These are phyloP conservation scores for Piedraia hortae DNA, from an alignment of 2,329 filamentous ascomycete species.

Conservation along the genomic window DNA sequence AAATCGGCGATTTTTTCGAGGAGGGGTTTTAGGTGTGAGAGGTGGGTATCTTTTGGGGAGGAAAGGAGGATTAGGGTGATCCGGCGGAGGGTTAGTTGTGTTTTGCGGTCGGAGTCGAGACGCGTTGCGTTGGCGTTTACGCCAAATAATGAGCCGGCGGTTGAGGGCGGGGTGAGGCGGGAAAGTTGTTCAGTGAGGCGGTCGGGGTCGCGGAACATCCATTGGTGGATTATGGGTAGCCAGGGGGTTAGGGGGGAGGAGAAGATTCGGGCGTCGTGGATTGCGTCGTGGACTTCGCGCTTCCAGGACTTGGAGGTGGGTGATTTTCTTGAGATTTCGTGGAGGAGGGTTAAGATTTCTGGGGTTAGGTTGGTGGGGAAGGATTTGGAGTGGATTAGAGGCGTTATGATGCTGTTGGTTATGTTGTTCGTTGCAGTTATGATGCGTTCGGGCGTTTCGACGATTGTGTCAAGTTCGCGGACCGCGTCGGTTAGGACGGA, in stretches of 20 bases:
- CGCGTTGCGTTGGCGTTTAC: conserved; percentile 82
- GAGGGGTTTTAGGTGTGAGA: conserved; percentile 43
- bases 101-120: conserved; percentile 80
- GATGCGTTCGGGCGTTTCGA: conserved; percentile 67
- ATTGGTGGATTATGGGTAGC: conserved; percentile 63
- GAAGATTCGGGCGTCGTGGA: conserved; percentile 75
- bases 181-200: conserved; percentile 54
- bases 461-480: conserved; percentile 52
- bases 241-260: conserved; percentile 42
- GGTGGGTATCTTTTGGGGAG: conserved; percentile 50
- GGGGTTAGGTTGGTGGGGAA: conserved; percentile 67
- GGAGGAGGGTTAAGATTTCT: conserved; percentile 42
- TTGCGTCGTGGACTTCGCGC: conserved; percentile 73
- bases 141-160: conserved; percentile 93
- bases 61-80: conserved; percentile 57
- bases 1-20: conserved; percentile 71
- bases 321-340: conserved; percentile 48
- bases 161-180: conserved; percentile 58
- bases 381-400: conserved; percentile 52
- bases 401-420: conserved; percentile 56
- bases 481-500: conserved; percentile 53
- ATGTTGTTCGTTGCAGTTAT: conserved; percentile 52
- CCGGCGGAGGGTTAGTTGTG: conserved; percentile 67
- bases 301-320: conserved; percentile 75
- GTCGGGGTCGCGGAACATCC: conserved; percentile 67